These are phyloP conservation scores for Inosperma sp. DNA, from an alignment of 768 basidiomycete species.

Conservation along the genomic window DNA sequence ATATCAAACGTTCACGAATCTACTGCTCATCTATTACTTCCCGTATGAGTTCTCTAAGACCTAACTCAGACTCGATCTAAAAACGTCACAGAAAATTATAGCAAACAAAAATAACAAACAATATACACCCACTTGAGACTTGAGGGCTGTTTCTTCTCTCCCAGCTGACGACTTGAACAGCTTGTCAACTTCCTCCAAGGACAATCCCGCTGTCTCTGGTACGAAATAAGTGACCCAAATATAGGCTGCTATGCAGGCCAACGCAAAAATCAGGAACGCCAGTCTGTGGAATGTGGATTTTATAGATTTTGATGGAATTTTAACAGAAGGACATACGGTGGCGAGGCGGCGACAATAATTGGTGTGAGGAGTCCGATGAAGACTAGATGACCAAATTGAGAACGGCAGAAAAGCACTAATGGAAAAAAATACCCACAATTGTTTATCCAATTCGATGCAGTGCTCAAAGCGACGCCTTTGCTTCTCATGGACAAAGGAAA, in stretches of 20 bases:
- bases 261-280: conserved; percentile 66
- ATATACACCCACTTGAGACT: conserved; percentile 44
- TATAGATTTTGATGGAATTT: neutral
- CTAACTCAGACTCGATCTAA: conserved; percentile 57
- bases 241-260: conserved; percentile 61
- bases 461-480: conserved; percentile 78
- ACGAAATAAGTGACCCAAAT: conserved; percentile 66
- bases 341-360: conserved; percentile 53
- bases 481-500: conserved; percentile 76
- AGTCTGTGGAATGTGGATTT: conserved; percentile 36
- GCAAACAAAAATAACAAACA: neutral
- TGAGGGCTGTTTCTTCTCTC: conserved; percentile 46
- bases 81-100: neutral
- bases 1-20: no score
- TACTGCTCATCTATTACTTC: conserved; percentile 27
- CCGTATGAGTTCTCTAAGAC: conserved; percentile 43
- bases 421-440: conserved; percentile 50
- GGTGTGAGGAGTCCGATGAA: conserved; percentile 74
- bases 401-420: neutral
- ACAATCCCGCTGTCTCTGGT: conserved; percentile 74
- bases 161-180: conserved; percentile 61
- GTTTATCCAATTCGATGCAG: conserved; percentile 83
- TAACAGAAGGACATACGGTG: conserved; percentile 40
- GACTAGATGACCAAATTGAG: conserved; percentile 38
- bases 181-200: conserved; percentile 71